Evolutionary conservation across 192 early-diverging fungal species (phyloP).

Genomic region (Helicostylum pulchrum): DNA sequence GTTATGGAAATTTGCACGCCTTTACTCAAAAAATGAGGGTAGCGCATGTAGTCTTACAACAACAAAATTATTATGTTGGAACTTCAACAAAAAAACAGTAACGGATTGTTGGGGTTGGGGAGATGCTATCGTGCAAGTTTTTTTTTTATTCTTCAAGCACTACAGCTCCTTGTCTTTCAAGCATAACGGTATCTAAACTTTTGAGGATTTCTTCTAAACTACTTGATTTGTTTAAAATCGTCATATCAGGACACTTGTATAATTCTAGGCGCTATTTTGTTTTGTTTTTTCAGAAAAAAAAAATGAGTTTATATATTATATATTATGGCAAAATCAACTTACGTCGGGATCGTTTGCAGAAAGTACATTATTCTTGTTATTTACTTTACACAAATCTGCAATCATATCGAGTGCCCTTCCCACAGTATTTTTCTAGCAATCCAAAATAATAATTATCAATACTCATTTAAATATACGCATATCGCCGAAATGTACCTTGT

Average conservation of each 20-base stretch:
- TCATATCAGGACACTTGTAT: constrained; percentile 2
- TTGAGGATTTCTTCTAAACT: neutral
- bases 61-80: no score
- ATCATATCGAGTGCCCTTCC: constrained; percentile 14
- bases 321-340: neutral
- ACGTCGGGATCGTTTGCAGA: constrained; percentile 1
- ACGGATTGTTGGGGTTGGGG: no score
- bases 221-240: constrained; percentile 4
- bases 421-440: neutral
- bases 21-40: no score
- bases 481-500: constrained; percentile 7
- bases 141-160: neutral
- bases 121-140: no score
- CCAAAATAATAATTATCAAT: neutral
- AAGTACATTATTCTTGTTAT: constrained; percentile 10
- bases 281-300: neutral
- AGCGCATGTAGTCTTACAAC: no score
- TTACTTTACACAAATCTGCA: constrained; percentile 9
- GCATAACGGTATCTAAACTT: constrained; percentile 13
- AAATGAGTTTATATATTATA: neutral
- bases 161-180: constrained; percentile 7
- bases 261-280: constrained; percentile 16
- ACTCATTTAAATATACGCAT: neutral
- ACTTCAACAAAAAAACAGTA: no score
- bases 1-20: no score